Evolutionary conservation across 106 monocot species (phyloP), one percentile per base, ranked within the genome.

Genomic region (Platanthera zijinensis): DNA sequence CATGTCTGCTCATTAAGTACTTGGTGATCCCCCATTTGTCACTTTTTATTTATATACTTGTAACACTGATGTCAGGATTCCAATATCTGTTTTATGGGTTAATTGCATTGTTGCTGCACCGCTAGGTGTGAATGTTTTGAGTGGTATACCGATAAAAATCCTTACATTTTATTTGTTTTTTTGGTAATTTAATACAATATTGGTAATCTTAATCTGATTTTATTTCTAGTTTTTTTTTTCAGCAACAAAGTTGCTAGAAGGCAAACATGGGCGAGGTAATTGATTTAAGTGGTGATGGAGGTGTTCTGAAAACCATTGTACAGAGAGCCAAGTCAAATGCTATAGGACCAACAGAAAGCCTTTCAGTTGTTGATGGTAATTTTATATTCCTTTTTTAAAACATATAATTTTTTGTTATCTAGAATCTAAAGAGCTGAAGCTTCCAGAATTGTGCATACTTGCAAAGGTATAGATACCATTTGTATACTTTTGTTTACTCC

Each of bases 361-460:
- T 91, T 56, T 82, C 94, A 21, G 94, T 97, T 73, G 94, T 97
- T 73, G 97, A 97, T 86, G 97, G 93, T 97, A 90, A 70, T 48
- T 48, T 66, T 30, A 66, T 66, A 28, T 66, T 66, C 30, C 66
- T 28, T 66, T 11, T 4, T 30, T 66, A 66, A 66, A 66, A 8
- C 2, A 7, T 10, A 8, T 6, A 10, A 66, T 6, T 59, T 59
- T 18, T 56, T 56, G 17, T 11, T 56, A 13, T 19, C 19, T 59
- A 59, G n/a, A 11, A 66, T 22, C 30, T 66, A 11, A 28, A 32
- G 30, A 30, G 11, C 28, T 28, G 30, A n/a, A 28, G 66, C 66
- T 66, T 66, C 28, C 10, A 10, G 11, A 66, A 28, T 66, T 66
- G 5, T 62, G 62, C 62, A 25, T 66, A 0, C 66, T 66, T 66